Percentiles rank a stretch among this genome's conserved stretches.
phyloP scores from a whole-genome alignment of 192 early-diverging fungal species.

The Phycomyces blakesleeanus region DNA sequence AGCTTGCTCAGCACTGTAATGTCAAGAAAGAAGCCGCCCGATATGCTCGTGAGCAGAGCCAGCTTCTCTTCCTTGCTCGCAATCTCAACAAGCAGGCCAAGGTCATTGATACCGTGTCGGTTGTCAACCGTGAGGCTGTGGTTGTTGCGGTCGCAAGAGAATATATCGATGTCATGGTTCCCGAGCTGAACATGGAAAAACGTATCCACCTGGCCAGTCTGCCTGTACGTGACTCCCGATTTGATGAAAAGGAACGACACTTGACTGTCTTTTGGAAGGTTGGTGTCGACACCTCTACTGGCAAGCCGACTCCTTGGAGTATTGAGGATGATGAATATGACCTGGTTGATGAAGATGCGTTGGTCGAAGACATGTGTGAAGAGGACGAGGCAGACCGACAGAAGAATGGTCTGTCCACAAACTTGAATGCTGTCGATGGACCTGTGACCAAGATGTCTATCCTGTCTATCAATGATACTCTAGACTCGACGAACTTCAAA shows the following conservation, averaged over 20 bases:
- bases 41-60: slow-evolving; percentile 67
- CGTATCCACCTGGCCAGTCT: slow-evolving; percentile 51
- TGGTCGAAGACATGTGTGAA: slow-evolving; percentile 16
- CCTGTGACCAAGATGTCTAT: slow-evolving; percentile 7
- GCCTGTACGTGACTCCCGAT: slow-evolving; percentile 30
- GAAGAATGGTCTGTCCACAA: too few relatives aligned
- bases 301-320: slow-evolving; percentile 24
- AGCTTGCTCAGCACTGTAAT: slow-evolving; percentile 71
- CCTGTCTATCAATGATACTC: too few relatives aligned
- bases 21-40: slow-evolving; percentile 70
- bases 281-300: slow-evolving; percentile 31
- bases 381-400: not conserved
- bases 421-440: not conserved
- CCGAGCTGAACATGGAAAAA: slow-evolving; percentile 72
- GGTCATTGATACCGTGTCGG: slow-evolving; percentile 28
- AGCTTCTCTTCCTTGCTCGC: slow-evolving; percentile 60
- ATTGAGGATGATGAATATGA: slow-evolving; percentile 37
- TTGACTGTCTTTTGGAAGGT: slow-evolving; percentile 48
- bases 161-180: slow-evolving; percentile 70
- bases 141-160: slow-evolving; percentile 61
- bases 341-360: slow-evolving; percentile 38
- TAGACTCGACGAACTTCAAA: too few relatives aligned
- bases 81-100: slow-evolving; percentile 52
- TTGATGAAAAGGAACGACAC: slow-evolving; percentile 15
- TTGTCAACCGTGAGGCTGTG: slow-evolving; percentile 56